These are phyloP conservation scores for Talaromyces wortmannii DNA, from an alignment of 495 filamentous ascomycete species.

Conservation along the genomic window DNA sequence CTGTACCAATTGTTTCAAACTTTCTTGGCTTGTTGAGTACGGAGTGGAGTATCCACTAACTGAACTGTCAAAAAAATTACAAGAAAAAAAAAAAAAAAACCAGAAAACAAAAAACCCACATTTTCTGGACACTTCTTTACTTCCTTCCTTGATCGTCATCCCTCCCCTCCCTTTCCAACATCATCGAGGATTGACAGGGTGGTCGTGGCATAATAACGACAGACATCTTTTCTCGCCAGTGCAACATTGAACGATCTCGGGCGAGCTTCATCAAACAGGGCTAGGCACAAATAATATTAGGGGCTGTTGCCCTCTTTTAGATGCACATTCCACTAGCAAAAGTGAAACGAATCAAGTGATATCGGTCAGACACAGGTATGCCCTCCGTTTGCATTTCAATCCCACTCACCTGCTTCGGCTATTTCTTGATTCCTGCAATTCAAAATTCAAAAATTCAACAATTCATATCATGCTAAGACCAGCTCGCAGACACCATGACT, in stretches of 20 bases:
- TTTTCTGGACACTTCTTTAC: neutral
- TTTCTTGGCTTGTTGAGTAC: too few relatives aligned
- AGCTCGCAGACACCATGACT: constrained; percentile 21
- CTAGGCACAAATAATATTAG: too few relatives aligned
- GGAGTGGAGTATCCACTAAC: too few relatives aligned
- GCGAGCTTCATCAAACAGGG: too few relatives aligned
- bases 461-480: neutral
- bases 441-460: neutral
- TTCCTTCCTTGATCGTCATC: neutral
- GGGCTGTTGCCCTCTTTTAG: too few relatives aligned
- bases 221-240: neutral
- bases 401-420: neutral
- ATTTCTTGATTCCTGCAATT: neutral
- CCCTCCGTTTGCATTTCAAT: too few relatives aligned
- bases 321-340: too few relatives aligned
- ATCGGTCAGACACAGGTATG: too few relatives aligned
- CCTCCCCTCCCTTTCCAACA: neutral
- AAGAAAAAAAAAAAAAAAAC: neutral
- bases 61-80: neutral
- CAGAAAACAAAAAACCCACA: constrained; percentile 7
- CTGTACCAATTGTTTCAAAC: too few relatives aligned
- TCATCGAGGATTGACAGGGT: neutral
- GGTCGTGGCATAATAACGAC: neutral
- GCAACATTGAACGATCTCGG: neutral
- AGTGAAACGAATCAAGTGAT: too few relatives aligned